A percentile compares a stretch with the other conserved stretches of the same genome.
Evolutionary conservation across 768 basidiomycete genomes (phyloP).

Genomic region (Pleurotus pulmonarius): DNA sequence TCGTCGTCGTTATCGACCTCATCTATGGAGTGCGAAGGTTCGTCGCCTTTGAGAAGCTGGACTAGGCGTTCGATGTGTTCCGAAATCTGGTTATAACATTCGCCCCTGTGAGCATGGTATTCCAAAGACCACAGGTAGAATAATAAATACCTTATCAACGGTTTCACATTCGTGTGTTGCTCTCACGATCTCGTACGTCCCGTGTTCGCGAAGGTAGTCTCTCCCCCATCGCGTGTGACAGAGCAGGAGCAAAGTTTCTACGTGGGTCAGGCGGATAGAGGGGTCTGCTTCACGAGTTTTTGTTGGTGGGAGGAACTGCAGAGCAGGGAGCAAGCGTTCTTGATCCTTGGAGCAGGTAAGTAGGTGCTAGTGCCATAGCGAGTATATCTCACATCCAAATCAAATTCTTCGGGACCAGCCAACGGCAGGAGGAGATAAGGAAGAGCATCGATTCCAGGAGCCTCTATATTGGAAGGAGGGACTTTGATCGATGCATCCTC

Average conservation of each 20-base stretch:
- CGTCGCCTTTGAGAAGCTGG: slow-evolving; percentile 76
- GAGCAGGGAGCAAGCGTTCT: slow-evolving; percentile 76
- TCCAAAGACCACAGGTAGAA: slow-evolving; percentile 13
- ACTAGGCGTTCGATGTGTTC: slow-evolving; percentile 90
- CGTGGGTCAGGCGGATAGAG: slow-evolving; percentile 70
- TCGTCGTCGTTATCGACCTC: slow-evolving; percentile 25
- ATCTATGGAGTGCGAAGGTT: slow-evolving; percentile 48
- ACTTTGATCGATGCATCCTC: slow-evolving; percentile 56
- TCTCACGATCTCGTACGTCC: slow-evolving; percentile 84
- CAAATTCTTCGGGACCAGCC: slow-evolving; percentile 93
- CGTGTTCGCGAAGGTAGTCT: slow-evolving; percentile 71
- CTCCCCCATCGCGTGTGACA: slow-evolving; percentile 90
- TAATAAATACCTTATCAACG: slow-evolving; percentile 59
- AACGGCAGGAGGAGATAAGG: slow-evolving; percentile 86
- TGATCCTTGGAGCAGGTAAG: slow-evolving; percentile 54
- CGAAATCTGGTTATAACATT: slow-evolving; percentile 51
- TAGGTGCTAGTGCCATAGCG: background rate
- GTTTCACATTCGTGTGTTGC: slow-evolving; percentile 74
- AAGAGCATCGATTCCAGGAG: slow-evolving; percentile 81
- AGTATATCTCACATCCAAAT: slow-evolving; percentile 63
- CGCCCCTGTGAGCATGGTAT: slow-evolving; percentile 15
- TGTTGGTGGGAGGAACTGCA: slow-evolving; percentile 85
- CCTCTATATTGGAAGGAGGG: slow-evolving; percentile 50
- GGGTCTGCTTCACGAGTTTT: slow-evolving; percentile 83
- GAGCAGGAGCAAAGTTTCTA: slow-evolving; percentile 87